Conservation (phyloP, 768 basidiomycete species). For the Amanita subjunquillea region DNA sequence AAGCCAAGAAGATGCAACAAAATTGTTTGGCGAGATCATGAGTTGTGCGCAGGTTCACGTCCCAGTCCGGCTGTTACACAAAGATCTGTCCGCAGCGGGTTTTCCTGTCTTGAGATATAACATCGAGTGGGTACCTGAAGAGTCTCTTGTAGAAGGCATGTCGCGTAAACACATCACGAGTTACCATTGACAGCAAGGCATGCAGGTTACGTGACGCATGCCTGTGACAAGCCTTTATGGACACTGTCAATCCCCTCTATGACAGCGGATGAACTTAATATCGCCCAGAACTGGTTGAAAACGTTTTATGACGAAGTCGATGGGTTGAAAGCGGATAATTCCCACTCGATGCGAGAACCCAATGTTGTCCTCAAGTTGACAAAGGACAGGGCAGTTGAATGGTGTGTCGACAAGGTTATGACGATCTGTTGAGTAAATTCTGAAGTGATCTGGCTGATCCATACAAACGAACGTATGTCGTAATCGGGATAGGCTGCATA, state of each 20-base stretch:
- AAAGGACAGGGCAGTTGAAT: constrained; percentile 39
- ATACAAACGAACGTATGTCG: not conserved
- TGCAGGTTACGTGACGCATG: constrained; percentile 64
- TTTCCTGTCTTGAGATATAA: constrained; percentile 63
- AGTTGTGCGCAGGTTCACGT: constrained; percentile 59
- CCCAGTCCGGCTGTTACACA: constrained; percentile 49
- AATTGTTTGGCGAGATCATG: constrained; percentile 48
- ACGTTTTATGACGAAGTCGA: not conserved
- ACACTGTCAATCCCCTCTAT: constrained; percentile 44
- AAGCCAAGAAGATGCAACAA: constrained; percentile 29
- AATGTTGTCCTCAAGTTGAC: constrained; percentile 38
- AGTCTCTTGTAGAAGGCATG: constrained; percentile 43
- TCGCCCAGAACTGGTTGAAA: constrained; percentile 47
- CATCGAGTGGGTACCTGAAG: constrained; percentile 62
- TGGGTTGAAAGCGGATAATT: constrained; percentile 24
- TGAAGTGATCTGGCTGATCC: constrained; percentile 3
- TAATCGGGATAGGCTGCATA: no score
- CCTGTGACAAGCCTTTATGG: constrained; percentile 54
- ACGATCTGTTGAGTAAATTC: constrained; percentile 29
- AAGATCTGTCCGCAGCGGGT: constrained; percentile 42
- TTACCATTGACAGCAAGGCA: not conserved
- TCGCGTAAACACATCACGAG: not conserved
- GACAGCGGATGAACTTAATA: constrained; percentile 27
- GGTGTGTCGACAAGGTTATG: constrained; percentile 50
- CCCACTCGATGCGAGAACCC: constrained; percentile 13